A percentile compares a stretch with the other conserved stretches of the same genome.
These are phyloP conservation scores for Monosporascus sp. DNA, from an alignment of 2,329 filamentous ascomycete species.

Conservation along the genomic window DNA sequence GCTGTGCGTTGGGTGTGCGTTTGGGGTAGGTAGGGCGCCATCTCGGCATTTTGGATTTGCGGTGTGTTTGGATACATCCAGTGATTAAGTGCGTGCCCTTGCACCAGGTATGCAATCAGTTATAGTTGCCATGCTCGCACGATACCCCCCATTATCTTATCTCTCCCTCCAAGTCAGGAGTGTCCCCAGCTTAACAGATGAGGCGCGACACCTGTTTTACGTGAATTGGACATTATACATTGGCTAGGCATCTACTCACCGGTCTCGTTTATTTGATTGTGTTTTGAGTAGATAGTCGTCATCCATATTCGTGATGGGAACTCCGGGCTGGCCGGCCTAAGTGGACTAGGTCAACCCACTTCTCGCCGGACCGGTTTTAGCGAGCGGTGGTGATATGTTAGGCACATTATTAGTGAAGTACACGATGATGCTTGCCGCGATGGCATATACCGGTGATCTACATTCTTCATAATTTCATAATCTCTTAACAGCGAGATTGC, in stretches of 20 bases:
- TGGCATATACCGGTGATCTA: too few species aligned
- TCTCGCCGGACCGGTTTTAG: background rate
- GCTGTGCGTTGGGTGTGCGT: background rate
- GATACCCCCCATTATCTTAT: background rate
- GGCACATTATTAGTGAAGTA: background rate
- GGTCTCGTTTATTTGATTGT: too few species aligned
- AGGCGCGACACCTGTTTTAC: background rate
- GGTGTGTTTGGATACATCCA: background rate
- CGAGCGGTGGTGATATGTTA: background rate
- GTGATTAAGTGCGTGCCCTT: background rate
- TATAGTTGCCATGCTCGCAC: background rate
- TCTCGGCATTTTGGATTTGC: background rate
- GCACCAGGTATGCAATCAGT: background rate
- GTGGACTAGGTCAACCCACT: background rate
- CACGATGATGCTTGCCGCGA: too few species aligned
- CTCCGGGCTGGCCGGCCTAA: background rate
- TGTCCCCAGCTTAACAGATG: background rate
- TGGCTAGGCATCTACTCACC: too few species aligned
- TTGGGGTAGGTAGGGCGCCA: background rate
- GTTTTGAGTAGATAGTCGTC: too few species aligned
- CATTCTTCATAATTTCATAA: too few species aligned
- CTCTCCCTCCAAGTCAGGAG: background rate
- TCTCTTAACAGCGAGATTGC: background rate
- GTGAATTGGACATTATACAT: background rate
- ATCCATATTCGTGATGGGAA: background rate